These are phyloP conservation scores for Aspergillus sp. DNA, from an alignment of 2,329 filamentous ascomycete genomes.

Conservation along the genomic window DNA sequence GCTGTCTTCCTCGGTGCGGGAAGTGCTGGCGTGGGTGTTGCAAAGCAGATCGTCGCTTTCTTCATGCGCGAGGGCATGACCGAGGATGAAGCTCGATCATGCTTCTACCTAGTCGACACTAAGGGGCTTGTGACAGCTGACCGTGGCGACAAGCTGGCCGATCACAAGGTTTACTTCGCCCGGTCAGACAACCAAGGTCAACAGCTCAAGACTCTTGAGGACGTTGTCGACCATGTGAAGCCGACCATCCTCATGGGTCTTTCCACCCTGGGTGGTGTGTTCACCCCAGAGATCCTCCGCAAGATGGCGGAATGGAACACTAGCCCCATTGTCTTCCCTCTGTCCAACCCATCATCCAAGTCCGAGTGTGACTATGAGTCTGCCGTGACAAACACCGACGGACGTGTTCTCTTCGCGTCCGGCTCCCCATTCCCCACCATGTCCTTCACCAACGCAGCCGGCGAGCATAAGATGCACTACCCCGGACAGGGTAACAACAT, in stretches of 20 bases:
- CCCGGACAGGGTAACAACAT: slow-evolving; percentile 78
- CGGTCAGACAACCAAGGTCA: slow-evolving; percentile 64
- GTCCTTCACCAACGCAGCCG: slow-evolving; percentile 60
- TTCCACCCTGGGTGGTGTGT: slow-evolving; percentile 90
- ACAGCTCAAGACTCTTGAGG: slow-evolving; percentile 74
- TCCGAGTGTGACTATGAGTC: slow-evolving; percentile 97
- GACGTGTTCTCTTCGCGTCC: slow-evolving; percentile 88
- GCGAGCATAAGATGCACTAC: slow-evolving; percentile 65
- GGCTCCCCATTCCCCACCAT: slow-evolving; percentile 85
- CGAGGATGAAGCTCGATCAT: slow-evolving; percentile 80
- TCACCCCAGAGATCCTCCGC: slow-evolving; percentile 82
- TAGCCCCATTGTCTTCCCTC: slow-evolving; percentile 87
- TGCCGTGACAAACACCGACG: slow-evolving; percentile 86
- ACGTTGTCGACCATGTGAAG: slow-evolving; percentile 92
- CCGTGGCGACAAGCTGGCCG: slow-evolving; percentile 87
- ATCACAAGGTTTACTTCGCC: slow-evolving; percentile 75
- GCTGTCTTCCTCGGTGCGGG: slow-evolving; percentile 96
- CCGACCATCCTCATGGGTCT: slow-evolving; percentile 93
- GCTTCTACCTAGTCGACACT: slow-evolving; percentile 97
- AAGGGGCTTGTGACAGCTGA: slow-evolving; percentile 92
- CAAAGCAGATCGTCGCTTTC: slow-evolving; percentile 96
- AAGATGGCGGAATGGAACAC: slow-evolving; percentile 64
- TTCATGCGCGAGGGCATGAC: slow-evolving; percentile 89
- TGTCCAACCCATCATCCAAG: slow-evolving; percentile 94
- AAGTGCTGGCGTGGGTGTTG: slow-evolving; percentile 93